Evolutionary conservation across 495 filamentous ascomycete species (phyloP).

Genomic region (Sporormia fimetaria): DNA sequence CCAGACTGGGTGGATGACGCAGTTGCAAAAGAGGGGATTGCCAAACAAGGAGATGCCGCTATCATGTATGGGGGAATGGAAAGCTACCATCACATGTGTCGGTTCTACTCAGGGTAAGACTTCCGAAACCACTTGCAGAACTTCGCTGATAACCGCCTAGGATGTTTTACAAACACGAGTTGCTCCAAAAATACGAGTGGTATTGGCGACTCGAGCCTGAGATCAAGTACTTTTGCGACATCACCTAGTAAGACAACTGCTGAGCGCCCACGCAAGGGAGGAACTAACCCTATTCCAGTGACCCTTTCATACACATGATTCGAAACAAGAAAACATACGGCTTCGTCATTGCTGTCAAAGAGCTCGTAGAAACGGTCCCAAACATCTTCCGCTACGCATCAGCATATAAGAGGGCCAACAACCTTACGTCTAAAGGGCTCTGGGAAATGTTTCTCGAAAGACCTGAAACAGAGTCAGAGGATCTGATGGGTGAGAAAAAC

Average conservation of each 20-base stretch:
- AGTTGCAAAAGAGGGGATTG: slow-evolving; percentile 88
- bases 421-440: slow-evolving; percentile 78
- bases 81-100: slow-evolving; percentile 77
- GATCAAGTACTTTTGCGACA: slow-evolving; percentile 99
- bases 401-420: slow-evolving; percentile 92
- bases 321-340: slow-evolving; percentile 94
- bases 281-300: slow-evolving; percentile 43
- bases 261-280: neutral
- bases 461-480: slow-evolving; percentile 42
- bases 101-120: slow-evolving; percentile 91
- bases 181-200: slow-evolving; percentile 96
- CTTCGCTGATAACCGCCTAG: slow-evolving; percentile 35
- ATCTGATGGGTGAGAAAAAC: slow-evolving; percentile 50
- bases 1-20: slow-evolving; percentile 92
- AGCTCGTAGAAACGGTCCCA: slow-evolving; percentile 93
- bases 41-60: slow-evolving; percentile 89
- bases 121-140: neutral
- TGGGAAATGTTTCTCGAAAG: slow-evolving; percentile 98
- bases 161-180: slow-evolving; percentile 95
- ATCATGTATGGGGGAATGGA: slow-evolving; percentile 99
- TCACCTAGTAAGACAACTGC: slow-evolving; percentile 71
- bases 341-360: slow-evolving; percentile 98
- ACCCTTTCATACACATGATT: slow-evolving; percentile 91
- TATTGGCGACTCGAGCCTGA: slow-evolving; percentile 99
- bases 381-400: slow-evolving; percentile 99